These are phyloP conservation scores for Epichloe gansuensis DNA, from an alignment of 2,329 filamentous ascomycete species.

Conservation along the genomic window DNA sequence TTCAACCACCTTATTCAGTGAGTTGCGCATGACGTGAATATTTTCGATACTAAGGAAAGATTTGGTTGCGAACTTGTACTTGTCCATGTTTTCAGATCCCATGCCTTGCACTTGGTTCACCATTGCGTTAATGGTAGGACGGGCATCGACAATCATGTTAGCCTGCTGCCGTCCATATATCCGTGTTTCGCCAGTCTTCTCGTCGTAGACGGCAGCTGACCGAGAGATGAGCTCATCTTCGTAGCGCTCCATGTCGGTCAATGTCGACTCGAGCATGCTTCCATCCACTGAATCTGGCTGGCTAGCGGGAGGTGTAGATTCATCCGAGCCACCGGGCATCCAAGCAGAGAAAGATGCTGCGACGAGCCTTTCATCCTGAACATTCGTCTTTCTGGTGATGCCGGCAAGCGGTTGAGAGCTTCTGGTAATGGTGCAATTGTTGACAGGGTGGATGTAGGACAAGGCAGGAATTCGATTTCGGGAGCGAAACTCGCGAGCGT, in stretches of 20 bases:
- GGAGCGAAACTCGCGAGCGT: slow-evolving; percentile 81
- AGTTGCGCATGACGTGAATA: slow-evolving; percentile 95
- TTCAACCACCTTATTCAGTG: slow-evolving; percentile 76
- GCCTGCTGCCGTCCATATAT: slow-evolving; percentile 87
- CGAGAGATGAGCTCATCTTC: slow-evolving; percentile 54
- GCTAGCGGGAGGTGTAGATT: slow-evolving; percentile 28
- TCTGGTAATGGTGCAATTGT: slow-evolving; percentile 92
- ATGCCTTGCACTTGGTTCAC: slow-evolving; percentile 89
- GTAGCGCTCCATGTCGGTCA: slow-evolving; percentile 49
- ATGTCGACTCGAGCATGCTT: slow-evolving; percentile 31
- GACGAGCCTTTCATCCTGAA: slow-evolving; percentile 90
- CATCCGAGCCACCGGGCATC: slow-evolving; percentile 21
- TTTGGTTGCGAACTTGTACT: slow-evolving; percentile 86
- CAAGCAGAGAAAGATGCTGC: slow-evolving; percentile 67
- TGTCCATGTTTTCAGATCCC: slow-evolving; percentile 95
- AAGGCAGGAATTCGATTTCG: slow-evolving; percentile 78
- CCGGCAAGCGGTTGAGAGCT: slow-evolving; percentile 88
- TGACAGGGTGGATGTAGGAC: slow-evolving; percentile 90
- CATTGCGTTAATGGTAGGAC: slow-evolving; percentile 85
- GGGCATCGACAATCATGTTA: slow-evolving; percentile 91
- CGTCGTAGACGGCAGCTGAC: slow-evolving; percentile 33
- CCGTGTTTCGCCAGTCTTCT: slow-evolving; percentile 48
- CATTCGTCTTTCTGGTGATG: slow-evolving; percentile 74
- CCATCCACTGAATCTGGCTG: slow-evolving; percentile 35
- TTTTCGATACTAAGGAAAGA: slow-evolving; percentile 94